Percentiles rank a stretch among this genome's conserved stretches.
phyloP scores from a whole-genome alignment of 2,329 filamentous ascomycete species.

The Cytospora paraplurivora region DNA sequence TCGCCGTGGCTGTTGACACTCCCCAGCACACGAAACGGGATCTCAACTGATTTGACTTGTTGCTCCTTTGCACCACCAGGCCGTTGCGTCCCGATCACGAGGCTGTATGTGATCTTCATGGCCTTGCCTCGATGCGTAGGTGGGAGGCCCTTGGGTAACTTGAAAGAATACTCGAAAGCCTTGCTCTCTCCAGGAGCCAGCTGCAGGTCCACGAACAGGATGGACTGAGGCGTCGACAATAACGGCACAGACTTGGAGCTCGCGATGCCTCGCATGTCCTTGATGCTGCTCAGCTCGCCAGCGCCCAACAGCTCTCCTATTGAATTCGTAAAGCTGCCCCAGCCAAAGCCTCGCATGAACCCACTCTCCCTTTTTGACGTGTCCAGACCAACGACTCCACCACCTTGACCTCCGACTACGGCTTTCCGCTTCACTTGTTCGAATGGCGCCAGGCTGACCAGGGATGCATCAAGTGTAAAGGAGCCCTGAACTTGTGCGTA shows the following conservation, averaged over 20 bases:
- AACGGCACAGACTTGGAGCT: constrained; percentile 87
- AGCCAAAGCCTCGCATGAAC: constrained; percentile 81
- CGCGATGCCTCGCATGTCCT: constrained; percentile 88
- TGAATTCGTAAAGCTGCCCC: constrained; percentile 85
- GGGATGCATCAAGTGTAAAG: constrained; percentile 86
- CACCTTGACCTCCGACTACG: constrained; percentile 83
- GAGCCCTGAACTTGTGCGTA: constrained; percentile 93
- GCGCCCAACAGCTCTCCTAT: constrained; percentile 84
- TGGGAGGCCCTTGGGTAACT: constrained; percentile 83
- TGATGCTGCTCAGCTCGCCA: constrained; percentile 87
- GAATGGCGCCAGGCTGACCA: constrained; percentile 87
- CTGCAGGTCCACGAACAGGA: constrained; percentile 90
- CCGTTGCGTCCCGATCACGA: constrained; percentile 89
- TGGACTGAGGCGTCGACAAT: constrained; percentile 92
- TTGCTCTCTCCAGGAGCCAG: constrained; percentile 86
- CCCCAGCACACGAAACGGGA: constrained; percentile 90
- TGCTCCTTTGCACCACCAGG: constrained; percentile 76
- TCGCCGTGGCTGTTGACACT: constrained; percentile 89
- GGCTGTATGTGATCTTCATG: constrained; percentile 89
- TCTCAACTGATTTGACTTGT: constrained; percentile 85
- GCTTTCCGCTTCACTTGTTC: constrained; percentile 96
- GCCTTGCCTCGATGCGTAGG: constrained; percentile 89
- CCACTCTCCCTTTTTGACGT: constrained; percentile 73
- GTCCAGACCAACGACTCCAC: constrained; percentile 82
- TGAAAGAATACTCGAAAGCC: constrained; percentile 84